phyloP scores from a whole-genome alignment of 2,329 filamentous ascomycete species.

The Cytospora paraplurivora region DNA sequence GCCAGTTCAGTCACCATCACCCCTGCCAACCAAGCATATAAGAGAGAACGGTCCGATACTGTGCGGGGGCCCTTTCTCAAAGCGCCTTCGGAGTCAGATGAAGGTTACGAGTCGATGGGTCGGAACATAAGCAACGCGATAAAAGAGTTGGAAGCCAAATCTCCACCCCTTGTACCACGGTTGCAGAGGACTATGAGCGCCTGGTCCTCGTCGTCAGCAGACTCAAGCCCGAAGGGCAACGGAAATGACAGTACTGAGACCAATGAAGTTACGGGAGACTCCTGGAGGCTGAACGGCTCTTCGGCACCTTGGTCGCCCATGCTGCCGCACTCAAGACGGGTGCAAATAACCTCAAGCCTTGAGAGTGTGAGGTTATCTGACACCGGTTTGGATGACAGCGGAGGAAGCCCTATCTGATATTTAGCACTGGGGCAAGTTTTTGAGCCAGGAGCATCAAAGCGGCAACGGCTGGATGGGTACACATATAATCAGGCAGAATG shows the following conservation, averaged over 20 bases:
- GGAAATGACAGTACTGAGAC: background rate
- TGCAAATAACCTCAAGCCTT: constrained; percentile 18
- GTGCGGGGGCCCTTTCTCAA: constrained; percentile 2
- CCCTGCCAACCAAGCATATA: background rate
- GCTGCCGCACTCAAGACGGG: constrained; percentile 2
- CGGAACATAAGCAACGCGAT: constrained; percentile 8
- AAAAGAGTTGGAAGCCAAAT: constrained; percentile 8
- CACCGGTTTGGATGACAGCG: too few relatives aligned
- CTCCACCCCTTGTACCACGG: constrained; percentile 4
- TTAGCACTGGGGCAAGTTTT: too few relatives aligned
- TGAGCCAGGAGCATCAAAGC: too few relatives aligned
- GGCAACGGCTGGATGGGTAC: too few relatives aligned
- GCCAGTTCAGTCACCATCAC: constrained; percentile 13
- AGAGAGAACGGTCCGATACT: constrained; percentile 8
- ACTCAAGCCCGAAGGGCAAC: background rate
- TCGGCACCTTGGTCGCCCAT: constrained; percentile 7
- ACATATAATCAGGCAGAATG: too few relatives aligned
- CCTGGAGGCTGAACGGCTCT: background rate
- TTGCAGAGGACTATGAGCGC: constrained; percentile 21
- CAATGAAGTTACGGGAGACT: background rate
- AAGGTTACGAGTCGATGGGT: constrained; percentile 19
- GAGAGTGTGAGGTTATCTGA: constrained; percentile 17
- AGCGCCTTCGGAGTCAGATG: constrained; percentile 14
- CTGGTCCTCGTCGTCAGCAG: constrained; percentile 14
- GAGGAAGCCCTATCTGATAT: too few relatives aligned